Evolutionary conservation across 129 eudicot species (phyloP).

Genomic region (Oenanthe sinensis): DNA sequence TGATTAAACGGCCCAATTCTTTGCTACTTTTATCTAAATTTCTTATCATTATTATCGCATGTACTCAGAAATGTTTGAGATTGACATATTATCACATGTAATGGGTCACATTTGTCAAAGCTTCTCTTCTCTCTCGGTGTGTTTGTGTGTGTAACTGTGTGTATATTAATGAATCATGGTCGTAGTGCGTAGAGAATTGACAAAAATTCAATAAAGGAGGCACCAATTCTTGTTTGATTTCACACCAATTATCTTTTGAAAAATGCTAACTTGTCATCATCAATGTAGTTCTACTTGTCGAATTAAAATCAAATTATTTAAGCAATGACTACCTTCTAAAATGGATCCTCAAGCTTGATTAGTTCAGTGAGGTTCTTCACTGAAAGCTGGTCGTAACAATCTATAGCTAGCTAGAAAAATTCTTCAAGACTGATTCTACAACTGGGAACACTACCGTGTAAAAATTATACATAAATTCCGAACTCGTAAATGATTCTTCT

Average conservation of each 20-base stretch:
- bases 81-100: neutral
- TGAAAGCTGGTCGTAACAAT: neutral
- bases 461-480: neutral
- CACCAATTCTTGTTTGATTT: neutral
- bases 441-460: neutral
- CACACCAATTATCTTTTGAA: neutral
- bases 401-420: neutral
- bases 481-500: neutral
- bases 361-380: neutral
- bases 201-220: neutral
- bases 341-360: neutral
- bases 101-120: constrained; percentile 4
- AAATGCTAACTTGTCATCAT: neutral
- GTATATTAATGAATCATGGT: neutral
- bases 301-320: too few species aligned
- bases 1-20: neutral
- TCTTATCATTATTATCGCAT: neutral
- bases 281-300: too few species aligned
- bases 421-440: neutral
- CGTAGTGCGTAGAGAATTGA: neutral
- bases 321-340: too few species aligned
- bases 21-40: neutral
- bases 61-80: neutral
- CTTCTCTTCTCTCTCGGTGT: neutral
- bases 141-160: neutral